Conservation (phyloP, 2,329 filamentous ascomycete species). For the Plenodomus lindquistii region DNA sequence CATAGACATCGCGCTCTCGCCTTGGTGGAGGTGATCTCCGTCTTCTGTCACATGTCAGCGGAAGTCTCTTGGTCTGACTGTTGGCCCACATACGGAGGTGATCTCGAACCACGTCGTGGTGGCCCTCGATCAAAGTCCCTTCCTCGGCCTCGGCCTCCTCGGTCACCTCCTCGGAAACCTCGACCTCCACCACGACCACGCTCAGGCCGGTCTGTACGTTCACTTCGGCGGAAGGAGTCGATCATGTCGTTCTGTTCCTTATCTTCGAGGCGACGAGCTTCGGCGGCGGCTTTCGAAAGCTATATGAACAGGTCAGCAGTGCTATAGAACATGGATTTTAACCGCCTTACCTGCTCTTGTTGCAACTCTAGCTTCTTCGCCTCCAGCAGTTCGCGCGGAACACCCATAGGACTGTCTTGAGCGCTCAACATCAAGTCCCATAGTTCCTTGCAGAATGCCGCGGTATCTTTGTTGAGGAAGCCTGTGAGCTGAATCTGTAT, state of each 20-base stretch:
- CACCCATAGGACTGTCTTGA: conserved; percentile 83
- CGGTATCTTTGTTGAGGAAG: conserved; percentile 90
- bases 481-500: conserved; percentile 93
- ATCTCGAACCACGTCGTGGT: conserved; percentile 54
- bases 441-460: conserved; percentile 87
- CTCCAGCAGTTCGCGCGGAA: conserved; percentile 91
- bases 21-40: conserved; percentile 53
- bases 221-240: conserved; percentile 68
- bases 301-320: conserved; percentile 57
- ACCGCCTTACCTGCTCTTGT: conserved; percentile 77
- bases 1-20: conserved; percentile 61
- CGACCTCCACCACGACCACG: conserved; percentile 48
- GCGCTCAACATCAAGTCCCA: conserved; percentile 92
- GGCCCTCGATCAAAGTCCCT: conserved; percentile 55
- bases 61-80: neutral
- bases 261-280: conserved; percentile 71
- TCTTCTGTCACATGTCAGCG: conserved; percentile 44
- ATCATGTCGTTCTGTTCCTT: conserved; percentile 66
- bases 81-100: conserved; percentile 46
- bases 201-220: conserved; percentile 53
- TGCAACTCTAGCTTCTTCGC: conserved; percentile 95
- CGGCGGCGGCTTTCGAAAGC: conserved; percentile 79
- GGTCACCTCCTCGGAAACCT: conserved; percentile 52
- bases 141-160: conserved; percentile 46
- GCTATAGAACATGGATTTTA: neutral